Evolutionary conservation across 2,329 filamentous ascomycete species (phyloP), one percentile per base, ranked within the genome.

Genomic region (Xylaria sp.): DNA sequence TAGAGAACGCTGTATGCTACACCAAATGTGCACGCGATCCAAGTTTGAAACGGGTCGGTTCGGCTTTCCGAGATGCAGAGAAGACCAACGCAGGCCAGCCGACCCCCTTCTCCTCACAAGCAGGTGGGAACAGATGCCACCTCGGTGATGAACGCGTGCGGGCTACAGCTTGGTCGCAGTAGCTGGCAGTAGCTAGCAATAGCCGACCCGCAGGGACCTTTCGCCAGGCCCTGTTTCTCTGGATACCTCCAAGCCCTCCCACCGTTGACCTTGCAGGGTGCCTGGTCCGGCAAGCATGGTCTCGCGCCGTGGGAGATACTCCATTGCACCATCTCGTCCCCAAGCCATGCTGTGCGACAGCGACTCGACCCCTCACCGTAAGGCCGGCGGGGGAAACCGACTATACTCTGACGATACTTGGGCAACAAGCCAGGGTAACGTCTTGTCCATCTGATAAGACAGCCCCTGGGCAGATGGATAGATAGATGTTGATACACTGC

Each of bases 331-430:
- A 62, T 68, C 53, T 17, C 61, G 53, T 63, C 65, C 27, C 65
- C 65, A 65, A 61, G 51, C 45, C 50, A 70, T 66, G 68, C 56
- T 58, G 68, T 69, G 59, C 65, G 21, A 70, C 65, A 47, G 56
- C 68, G 48, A 36, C 61, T 54, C 60, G 58, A 63, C 65, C 68
- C 68, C 65, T 70, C 68, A 70, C 65, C 61, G 65, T 68, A 70
- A 68, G 68, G 65, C 68, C 68, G 70, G 59, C 65, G 17, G 47
- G 34, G 39, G 34, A n/a, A 61, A 36, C 32, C 21, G 47, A 39
- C 32, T 54, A 64, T 58, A 57, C 60, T 21, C 30, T 17, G 45
- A 32, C 53, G 34, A 60, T 50, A 48, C 9, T 36, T 45, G n/a
- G 45, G 11, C 11, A 30, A 9, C 5, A 39, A 19, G n/a, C n/a